Evolutionary conservation across 371 early-diverging fungal species (phyloP).

Genomic region (Chytridiales sp.): DNA sequence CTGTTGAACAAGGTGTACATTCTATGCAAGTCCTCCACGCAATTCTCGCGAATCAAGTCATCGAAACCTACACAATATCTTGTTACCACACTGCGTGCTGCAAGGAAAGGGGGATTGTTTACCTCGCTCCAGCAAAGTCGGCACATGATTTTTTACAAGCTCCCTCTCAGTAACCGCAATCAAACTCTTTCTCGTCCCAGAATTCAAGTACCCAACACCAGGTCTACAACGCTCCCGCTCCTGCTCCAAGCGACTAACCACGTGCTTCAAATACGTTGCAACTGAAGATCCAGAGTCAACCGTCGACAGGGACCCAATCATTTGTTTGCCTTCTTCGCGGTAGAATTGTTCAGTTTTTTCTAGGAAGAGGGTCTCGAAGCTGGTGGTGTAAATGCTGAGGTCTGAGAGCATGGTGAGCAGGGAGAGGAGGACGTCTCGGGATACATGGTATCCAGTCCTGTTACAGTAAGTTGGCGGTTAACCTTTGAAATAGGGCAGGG

Average conservation of each 20-base stretch:
- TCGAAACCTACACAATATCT: constrained; percentile 58
- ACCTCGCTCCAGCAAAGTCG: constrained; percentile 66
- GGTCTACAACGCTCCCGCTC: constrained; percentile 53
- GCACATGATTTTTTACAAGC: constrained; percentile 61
- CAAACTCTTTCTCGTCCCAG: constrained; percentile 50
- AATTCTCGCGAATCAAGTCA: constrained; percentile 59
- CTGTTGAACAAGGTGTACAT: constrained; percentile 61
- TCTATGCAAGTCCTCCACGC: constrained; percentile 56
- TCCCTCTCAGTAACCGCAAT: constrained; percentile 60
- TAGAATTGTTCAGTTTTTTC: constrained; percentile 68
- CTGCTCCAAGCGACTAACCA: constrained; percentile 54
- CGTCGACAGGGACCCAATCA: constrained; percentile 20
- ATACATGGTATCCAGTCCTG: constrained; percentile 58
- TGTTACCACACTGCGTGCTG: not conserved
- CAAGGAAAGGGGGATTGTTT: constrained; percentile 9
- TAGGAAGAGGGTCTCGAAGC: constrained; percentile 70
- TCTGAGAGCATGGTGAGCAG: constrained; percentile 79
- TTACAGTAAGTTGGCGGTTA: not conserved
- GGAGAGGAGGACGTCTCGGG: constrained; percentile 59
- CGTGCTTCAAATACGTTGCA: constrained; percentile 65
- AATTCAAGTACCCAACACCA: constrained; percentile 46
- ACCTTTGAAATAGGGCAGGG: constrained; percentile 10
- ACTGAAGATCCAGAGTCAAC: constrained; percentile 42
- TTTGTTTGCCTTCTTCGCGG: constrained; percentile 57
- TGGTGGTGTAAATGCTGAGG: constrained; percentile 63